Evolutionary conservation across 2,329 filamentous ascomycete genomes (phyloP).

Genomic region (Lachnellula occidentalis): DNA sequence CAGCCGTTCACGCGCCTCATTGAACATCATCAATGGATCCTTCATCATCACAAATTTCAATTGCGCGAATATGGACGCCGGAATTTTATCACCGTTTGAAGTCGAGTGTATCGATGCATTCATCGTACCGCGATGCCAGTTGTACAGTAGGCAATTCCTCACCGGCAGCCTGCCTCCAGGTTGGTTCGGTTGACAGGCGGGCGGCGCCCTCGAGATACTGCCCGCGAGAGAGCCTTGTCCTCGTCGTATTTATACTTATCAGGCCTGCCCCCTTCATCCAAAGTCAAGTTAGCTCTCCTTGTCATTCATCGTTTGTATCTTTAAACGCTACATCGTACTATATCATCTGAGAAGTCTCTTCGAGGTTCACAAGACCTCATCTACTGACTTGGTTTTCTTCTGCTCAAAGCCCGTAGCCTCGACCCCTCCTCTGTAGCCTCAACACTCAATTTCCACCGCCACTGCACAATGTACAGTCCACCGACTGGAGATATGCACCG

Average conservation of each 20-base stretch:
- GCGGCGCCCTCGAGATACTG: not conserved
- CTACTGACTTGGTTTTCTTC: not conserved
- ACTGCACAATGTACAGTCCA: constrained; percentile 1
- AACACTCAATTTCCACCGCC: not conserved
- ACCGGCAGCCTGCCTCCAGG: constrained; percentile 11
- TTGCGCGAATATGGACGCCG: not conserved
- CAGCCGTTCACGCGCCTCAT: not conserved
- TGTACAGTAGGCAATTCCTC: constrained; percentile 2
- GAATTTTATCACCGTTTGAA: not conserved
- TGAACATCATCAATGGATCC: not conserved
- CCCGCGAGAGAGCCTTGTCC: not conserved
- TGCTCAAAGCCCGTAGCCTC: not conserved
- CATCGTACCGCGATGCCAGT: not conserved
- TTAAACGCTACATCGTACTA: not conserved
- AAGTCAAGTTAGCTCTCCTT: not conserved
- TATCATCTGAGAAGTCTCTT: not conserved
- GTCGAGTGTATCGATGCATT: not conserved
- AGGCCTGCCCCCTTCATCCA: not conserved
- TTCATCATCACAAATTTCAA: not conserved
- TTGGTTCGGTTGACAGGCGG: constrained; percentile 10
- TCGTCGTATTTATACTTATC: not conserved
- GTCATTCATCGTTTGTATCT: not conserved
- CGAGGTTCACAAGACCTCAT: not conserved
- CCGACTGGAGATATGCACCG: not conserved
- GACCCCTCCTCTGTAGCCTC: not conserved